These are phyloP conservation scores for Fraxinus paxiana DNA, from an alignment of 305 asterid species.

Conservation along the genomic window DNA sequence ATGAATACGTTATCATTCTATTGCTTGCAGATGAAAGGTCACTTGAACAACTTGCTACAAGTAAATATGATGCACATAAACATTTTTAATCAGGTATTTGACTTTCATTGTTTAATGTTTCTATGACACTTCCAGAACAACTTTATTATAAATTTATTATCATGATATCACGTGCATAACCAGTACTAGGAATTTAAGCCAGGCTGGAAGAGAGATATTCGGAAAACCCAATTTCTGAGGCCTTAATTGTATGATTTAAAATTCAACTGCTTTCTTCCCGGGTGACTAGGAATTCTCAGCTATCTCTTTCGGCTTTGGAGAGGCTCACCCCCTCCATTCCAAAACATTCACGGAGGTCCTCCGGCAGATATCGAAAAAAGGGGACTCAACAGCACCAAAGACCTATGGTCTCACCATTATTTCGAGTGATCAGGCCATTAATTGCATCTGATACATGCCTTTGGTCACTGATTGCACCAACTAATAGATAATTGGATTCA, in stretches of 20 bases:
- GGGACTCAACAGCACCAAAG: neutral
- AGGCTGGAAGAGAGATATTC: neutral
- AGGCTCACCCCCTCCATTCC: neutral
- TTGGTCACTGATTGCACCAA: conserved; percentile 18
- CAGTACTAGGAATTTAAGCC: neutral
- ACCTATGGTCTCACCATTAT: neutral
- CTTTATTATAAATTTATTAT: conserved; percentile 7
- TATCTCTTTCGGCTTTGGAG: neutral
- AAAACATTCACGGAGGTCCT: neutral
- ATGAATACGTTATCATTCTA: conserved; percentile 15
- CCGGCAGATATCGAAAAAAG: neutral
- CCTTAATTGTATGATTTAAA: neutral
- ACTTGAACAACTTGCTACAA: conserved; percentile 13
- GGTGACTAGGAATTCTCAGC: neutral
- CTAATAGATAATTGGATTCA: conserved; percentile 9
- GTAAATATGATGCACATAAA: neutral
- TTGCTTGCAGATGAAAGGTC: conserved; percentile 17
- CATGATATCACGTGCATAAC: neutral
- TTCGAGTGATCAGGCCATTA: neutral
- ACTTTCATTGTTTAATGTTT: neutral
- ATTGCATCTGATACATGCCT: neutral
- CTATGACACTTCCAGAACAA: neutral
- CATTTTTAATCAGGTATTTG: neutral
- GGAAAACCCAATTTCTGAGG: neutral
- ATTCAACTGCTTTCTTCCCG: neutral